Evolutionary conservation across 2,329 filamentous ascomycete genomes (phyloP), one percentile per base, ranked within the genome.

Genomic region (Furcasterigmium furcatum): DNA sequence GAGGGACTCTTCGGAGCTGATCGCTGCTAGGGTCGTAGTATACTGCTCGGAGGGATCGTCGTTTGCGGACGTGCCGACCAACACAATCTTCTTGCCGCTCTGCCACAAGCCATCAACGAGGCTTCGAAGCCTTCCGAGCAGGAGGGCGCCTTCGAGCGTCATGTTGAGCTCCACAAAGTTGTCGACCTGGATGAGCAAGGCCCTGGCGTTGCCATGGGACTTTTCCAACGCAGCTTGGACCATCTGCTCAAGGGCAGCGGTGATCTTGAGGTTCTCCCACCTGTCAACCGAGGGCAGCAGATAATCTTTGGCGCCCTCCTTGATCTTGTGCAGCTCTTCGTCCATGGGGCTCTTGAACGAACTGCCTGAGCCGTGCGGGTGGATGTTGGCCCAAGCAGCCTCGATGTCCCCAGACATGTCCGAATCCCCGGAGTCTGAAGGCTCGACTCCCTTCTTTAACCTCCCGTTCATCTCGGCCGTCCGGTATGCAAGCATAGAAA

Each of bases 161-260:
- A 79, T 78, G 55, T 77, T 81, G 9, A 99, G 73, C 52, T 95
- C 88, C 44, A 87, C 82, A 57, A 90, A 87, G 61, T 97, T 89
- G 59, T 87, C 81, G 12, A 96, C 70, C 55, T 89, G 89, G 32
- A 95, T 73, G 47, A 97, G 84, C 8, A 91, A 74, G 20, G 74
- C 74, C 19, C 62, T 73, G 55, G 60, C 56, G 7, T 52, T 39
- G 22, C 53, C 49, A 6, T 62, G 54, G 18, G 62, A 52, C 46
- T 64, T 68, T 18, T 58, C 46, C 21, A 75, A 66, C 4, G 73
- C 70, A 3, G 74, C 70, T 38, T 67, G 64, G 21, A 84, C 64
- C n/a, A 87, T 64, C 39, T 76, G 70, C 39, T 83, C 78, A 35
- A 87, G 55, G 7, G 77, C 71, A 25, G 76, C 71, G 43, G 74